Base-by-base conservation (phyloP, 345 rosid species). In the Populus tremula region DNA sequence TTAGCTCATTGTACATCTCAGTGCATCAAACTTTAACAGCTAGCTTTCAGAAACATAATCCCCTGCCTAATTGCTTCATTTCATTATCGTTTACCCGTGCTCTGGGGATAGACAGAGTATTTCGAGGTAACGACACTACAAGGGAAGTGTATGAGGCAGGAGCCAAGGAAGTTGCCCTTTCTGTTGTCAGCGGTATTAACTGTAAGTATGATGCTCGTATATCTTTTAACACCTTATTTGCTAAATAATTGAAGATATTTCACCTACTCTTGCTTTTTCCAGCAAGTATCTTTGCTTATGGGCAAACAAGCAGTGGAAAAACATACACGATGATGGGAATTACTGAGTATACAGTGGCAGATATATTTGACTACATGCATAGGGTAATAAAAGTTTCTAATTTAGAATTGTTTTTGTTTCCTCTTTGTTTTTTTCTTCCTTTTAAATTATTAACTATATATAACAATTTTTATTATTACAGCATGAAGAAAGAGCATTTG, bases 251-350 rank as follows among this genome's bases (percentile, higher is more conserved):
- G 27, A 53, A 70, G 62, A n/a, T 54, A 67, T 73, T 43, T 69
- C 43, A 72, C 67, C 45, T 12, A 23, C 23, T 33, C 14, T 63
- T 71, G 14, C 66, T 74, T 65, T 54, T 75, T 81, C 68, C 93
- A 96, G 99, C 99, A 56, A 93, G 93, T 81, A 89, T 96, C 43
- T 96, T 96, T 80, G 99, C 99, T 8, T 96, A 96, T 86, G 99
- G 99, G 53, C 98, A 96, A 87, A 96, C 99, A 36, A 92, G 98
- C 90, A 95, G 99, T 83, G 99, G 99, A 82, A 95, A 95, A 92
- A 95, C 99, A 21, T 92, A 95, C 85, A 96, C 99, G 29, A 96
- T 96, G 98, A 84, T 86, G 85, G 97, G 99, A 81, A 92, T 96
- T 78, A 92, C 99, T 6, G 97, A 93, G 87, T 85, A 79, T 78